Percentiles rank a stretch among this genome's conserved stretches.
Evolutionary conservation across 2,329 filamentous ascomycete genomes (phyloP).

Genomic region (Colletotrichum karsti): DNA sequence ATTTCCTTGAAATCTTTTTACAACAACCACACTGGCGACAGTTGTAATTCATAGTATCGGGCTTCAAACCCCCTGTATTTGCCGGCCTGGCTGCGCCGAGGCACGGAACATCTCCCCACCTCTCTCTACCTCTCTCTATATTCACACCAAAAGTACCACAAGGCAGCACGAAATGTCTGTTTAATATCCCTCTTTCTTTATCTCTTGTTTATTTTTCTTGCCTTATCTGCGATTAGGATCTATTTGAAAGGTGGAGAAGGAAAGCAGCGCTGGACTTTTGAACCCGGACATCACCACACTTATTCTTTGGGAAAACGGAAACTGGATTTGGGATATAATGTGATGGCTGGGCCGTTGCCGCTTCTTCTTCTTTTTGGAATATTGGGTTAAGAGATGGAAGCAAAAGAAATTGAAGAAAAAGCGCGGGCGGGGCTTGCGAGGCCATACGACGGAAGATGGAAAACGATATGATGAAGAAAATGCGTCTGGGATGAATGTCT

Average conservation of each 20-base stretch:
- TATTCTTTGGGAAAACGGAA: background rate
- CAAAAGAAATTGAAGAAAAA: too few species aligned
- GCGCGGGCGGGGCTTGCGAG: conserved; percentile 1
- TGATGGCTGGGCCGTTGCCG: conserved; percentile 23
- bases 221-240: conserved; percentile 13
- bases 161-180: background rate
- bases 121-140: too few species aligned
- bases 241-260: background rate
- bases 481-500: conserved; percentile 24
- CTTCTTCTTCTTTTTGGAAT: background rate
- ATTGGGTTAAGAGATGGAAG: too few species aligned
- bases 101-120: background rate
- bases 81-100: conserved; percentile 17
- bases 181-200: conserved; percentile 8
- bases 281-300: background rate
- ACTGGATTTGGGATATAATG: background rate
- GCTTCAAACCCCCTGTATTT: background rate
- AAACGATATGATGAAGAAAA: conserved; percentile 15
- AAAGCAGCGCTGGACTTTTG: conserved; percentile 19
- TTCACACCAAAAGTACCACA: background rate
- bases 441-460: background rate
- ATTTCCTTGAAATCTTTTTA: background rate
- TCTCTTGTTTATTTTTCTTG: too few species aligned
- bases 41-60: conserved; percentile 19
- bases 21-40: conserved; percentile 1